A percentile compares a stretch with the other conserved stretches of the same genome.
Conservation (phyloP, 2,329 filamentous ascomycete species). For the Decorospora gaudefroyi region DNA sequence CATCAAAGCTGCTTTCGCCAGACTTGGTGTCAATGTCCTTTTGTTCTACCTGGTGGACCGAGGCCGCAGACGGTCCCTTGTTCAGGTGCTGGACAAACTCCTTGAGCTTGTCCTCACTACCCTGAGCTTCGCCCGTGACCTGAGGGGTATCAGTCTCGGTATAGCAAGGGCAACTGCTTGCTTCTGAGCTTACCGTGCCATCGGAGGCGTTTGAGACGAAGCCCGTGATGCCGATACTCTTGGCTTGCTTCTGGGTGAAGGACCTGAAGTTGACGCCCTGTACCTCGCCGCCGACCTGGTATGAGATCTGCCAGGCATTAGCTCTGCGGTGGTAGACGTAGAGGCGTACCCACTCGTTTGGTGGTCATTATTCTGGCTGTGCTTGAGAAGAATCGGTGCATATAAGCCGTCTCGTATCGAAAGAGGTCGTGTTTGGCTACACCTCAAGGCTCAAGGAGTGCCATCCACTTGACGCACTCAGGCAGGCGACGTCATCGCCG, state of each 20-base stretch:
- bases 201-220: conserved; percentile 54
- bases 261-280: conserved; percentile 59
- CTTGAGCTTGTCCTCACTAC: conserved; percentile 65
- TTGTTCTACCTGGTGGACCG: conserved; percentile 74
- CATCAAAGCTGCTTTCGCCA: conserved; percentile 67
- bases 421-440: background rate
- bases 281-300: conserved; percentile 54
- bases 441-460: no score
- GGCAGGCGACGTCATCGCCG: conserved; percentile 15
- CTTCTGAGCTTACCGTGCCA: conserved; percentile 46
- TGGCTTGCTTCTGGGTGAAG: conserved; percentile 52
- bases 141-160: conserved; percentile 46
- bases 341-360: conserved; percentile 47
- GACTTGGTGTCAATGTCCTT: conserved; percentile 67
- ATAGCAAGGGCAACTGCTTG: background rate
- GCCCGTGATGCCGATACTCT: conserved; percentile 52
- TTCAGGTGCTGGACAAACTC: conserved; percentile 76
- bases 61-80: conserved; percentile 71
- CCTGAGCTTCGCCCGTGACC: conserved; percentile 91
- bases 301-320: conserved; percentile 50
- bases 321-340: conserved; percentile 20
- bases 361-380: conserved; percentile 41
- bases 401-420: conserved; percentile 8
- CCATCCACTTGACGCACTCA: no score
- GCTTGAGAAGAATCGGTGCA: conserved; percentile 34